Base-by-base conservation (phyloP, 1,284 basidiomycete genomes). In the Leccinum fallax region DNA sequence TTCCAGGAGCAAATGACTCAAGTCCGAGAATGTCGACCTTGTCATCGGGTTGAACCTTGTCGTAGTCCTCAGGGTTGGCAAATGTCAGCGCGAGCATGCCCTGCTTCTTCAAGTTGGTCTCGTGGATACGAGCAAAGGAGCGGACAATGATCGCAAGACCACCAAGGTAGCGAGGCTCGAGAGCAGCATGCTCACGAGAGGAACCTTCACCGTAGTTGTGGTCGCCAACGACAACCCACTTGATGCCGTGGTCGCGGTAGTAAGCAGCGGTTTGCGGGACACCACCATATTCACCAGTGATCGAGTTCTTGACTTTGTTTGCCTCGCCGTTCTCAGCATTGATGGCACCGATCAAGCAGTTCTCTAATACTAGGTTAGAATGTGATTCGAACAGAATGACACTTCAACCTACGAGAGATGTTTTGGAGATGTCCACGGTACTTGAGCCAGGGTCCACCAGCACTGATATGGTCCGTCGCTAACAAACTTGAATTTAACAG, bases 1-100 rank as follows among this genome's bases (percentile, higher is more conserved):
- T 92, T 68, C 93, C 95, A 48, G 93, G 93, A 1, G 89, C 85
- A 76, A 97, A 94, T 66, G 81, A 82, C 75, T 94, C 87, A 61
- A 71, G 81, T 61, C 94, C 95, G 63, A 89, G 77, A 74, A 97
- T 52, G 28, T 52, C 51, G 15, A 30, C 28, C 16, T 52, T 52
- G 51, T 53, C 51, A 5, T 30, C 24, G n/a, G 51, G 49, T 26
- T 51, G 49, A 9, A 51, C 49, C 49, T 51, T 51, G 21, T 51
- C 49, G 9, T 51, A 51, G 24, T 51, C 49, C 15, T 51, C 49
- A 51, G 49, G 49, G 49, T 51, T 51, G 24, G 49, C 49, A 51
- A 51, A 51, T 2, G 49, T 51, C 15, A 51, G 9, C 8, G 49
- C 49, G 21, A 51, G 49, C 49, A 51, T 51, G 24, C 49, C 49